Conservation (phyloP, 768 basidiomycete species). For the Lactarius vividus region DNA sequence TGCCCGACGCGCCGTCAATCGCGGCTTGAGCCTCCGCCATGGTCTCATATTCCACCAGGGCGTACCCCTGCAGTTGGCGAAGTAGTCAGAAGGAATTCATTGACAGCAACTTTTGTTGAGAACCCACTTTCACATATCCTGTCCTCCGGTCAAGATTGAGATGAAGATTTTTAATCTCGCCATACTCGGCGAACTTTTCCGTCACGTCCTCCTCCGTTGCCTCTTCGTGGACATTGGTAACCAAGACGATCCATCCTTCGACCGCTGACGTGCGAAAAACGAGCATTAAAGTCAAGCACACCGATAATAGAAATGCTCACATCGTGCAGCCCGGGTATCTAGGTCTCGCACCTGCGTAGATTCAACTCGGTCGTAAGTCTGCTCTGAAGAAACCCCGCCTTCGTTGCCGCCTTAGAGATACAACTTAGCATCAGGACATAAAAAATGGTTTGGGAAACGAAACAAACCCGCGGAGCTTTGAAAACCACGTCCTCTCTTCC, state of each 20-base stretch:
- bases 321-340: conserved; percentile 82
- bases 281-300: conserved; percentile 22
- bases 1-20: conserved; percentile 85
- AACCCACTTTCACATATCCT: conserved; percentile 92
- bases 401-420: conserved; percentile 56
- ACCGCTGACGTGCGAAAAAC: conserved; percentile 58
- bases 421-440: neutral
- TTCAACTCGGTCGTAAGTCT: conserved; percentile 81
- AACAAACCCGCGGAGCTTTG: conserved; percentile 60
- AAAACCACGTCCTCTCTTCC: conserved; percentile 83
- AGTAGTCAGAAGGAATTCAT: conserved; percentile 2
- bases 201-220: conserved; percentile 96
- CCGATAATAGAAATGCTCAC: conserved; percentile 46
- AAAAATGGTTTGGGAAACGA: neutral
- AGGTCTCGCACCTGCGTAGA: conserved; percentile 50
- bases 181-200: conserved; percentile 95
- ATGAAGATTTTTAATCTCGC: conserved; percentile 97
- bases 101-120: neutral
- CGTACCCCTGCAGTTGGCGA: conserved; percentile 72
- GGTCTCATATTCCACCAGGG: conserved; percentile 95
- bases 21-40: conserved; percentile 92
- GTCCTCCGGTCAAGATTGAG: conserved; percentile 95
- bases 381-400: conserved; percentile 55
- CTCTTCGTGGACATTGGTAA: conserved; percentile 96
- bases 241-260: conserved; percentile 98